These are phyloP conservation scores for Westerdykella sp. DNA, from an alignment of 2,329 filamentous ascomycete species.

Conservation along the genomic window DNA sequence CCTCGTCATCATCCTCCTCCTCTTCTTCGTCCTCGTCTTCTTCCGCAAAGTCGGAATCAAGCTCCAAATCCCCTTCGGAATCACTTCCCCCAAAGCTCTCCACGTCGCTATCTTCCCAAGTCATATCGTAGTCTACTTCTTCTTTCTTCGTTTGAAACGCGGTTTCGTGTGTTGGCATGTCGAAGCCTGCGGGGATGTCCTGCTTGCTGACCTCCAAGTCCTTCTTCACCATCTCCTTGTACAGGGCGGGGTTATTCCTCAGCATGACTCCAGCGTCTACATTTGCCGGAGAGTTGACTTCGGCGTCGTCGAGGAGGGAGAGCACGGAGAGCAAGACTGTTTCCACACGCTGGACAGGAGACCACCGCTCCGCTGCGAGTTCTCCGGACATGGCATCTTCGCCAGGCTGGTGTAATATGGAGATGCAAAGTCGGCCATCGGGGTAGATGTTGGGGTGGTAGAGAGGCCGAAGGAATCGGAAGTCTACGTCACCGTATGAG, in stretches of 20 bases:
- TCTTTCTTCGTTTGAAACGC: slow-evolving; percentile 58
- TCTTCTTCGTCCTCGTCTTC: slow-evolving; percentile 40
- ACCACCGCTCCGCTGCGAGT: slow-evolving; percentile 85
- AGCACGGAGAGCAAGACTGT: slow-evolving; percentile 90
- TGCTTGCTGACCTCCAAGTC: slow-evolving; percentile 67
- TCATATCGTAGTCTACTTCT: slow-evolving; percentile 54
- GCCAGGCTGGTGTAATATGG: slow-evolving; percentile 86
- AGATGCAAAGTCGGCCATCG: slow-evolving; percentile 90
- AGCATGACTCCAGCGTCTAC: slow-evolving; percentile 87
- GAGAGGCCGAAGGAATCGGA: slow-evolving; percentile 74
- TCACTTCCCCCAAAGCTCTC: slow-evolving; percentile 72
- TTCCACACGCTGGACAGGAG: slow-evolving; percentile 87
- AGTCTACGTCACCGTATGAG: slow-evolving; percentile 46
- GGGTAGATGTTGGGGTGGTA: slow-evolving; percentile 92
- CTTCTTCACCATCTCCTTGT: slow-evolving; percentile 62
- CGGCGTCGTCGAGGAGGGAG: slow-evolving; percentile 85
- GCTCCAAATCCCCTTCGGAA: slow-evolving; percentile 44
- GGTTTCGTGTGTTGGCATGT: slow-evolving; percentile 69
- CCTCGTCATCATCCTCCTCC: slow-evolving; percentile 20
- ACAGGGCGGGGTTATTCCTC: slow-evolving; percentile 63
- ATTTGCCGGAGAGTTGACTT: slow-evolving; percentile 89
- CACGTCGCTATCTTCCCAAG: slow-evolving; percentile 42
- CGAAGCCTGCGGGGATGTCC: slow-evolving; percentile 72
- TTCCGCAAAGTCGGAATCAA: slow-evolving; percentile 53
- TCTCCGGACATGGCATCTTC: slow-evolving; percentile 92